Evolutionary conservation across 1,284 basidiomycete species (phyloP), one percentile per base, ranked within the genome.

Genomic region (Heterobasidion parviporum): DNA sequence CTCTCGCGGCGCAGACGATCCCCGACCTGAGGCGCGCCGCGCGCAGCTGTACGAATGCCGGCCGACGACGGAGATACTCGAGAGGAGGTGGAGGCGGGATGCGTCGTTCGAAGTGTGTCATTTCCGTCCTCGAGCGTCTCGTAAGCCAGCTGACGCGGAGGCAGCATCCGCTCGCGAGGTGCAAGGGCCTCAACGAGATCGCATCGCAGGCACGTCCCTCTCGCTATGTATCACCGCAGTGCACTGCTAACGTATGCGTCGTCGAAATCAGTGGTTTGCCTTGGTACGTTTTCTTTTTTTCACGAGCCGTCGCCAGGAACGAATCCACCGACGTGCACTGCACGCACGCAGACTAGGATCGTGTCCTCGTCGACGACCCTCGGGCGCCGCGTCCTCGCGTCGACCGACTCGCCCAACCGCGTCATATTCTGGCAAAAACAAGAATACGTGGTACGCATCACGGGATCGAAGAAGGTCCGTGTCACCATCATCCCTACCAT

Each of bases 341-440:
- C n/a, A 26, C 33, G 47, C n/a, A 50, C 53, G 12, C 60, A 87
- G 86, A 72, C 82, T 3, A 83, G 80, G 59, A 57, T 82, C 1
- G 78, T 82, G 60, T 72, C 78, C 5, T 70, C 73, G 34, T 80
- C 80, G 1, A 73, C 78, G 57, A 79, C 74, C 2, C 63, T 81
- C 14, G 74, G 74, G 8, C 73, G 71, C 50, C 77, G 82, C 32
- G 71, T 88, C 8, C 74, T 87, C 65, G 74, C 79, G 1, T 83
- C 82, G 0, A 83, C 78, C 4, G 64, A 72, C 55, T 61, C 68
- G 4, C 83, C 83, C 1, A 81, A 81, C 62, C 74, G 77, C 20
- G 67, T 87, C 8, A 74, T 85, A 9, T 85, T 79, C 62, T 72
- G 75, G 34, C 85, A 88, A 66, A 79, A 71, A 15, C 83, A 84